Conservation (phyloP, 441 rosid genomes). For the Brassica balearica region DNA sequence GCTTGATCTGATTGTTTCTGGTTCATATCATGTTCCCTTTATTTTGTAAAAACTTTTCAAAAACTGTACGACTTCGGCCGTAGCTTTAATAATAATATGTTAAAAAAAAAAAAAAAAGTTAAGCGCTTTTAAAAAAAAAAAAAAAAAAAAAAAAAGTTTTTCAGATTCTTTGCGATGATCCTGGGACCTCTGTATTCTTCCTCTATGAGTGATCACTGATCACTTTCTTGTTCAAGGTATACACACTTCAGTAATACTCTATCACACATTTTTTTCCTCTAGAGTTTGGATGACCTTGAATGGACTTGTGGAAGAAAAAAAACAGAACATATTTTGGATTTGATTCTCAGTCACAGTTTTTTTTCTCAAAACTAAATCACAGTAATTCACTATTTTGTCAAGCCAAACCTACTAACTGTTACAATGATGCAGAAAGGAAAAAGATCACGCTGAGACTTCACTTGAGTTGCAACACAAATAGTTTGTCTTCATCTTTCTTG, state of each 20-base stretch:
- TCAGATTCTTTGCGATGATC: constrained; percentile 93
- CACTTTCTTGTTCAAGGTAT: constrained; percentile 81
- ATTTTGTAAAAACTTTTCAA: too few species aligned
- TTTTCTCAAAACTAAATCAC: constrained; percentile 14
- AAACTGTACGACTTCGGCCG: too few species aligned
- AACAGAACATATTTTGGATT: background rate
- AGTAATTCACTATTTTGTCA: background rate
- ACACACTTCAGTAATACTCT: background rate
- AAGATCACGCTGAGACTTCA: background rate
- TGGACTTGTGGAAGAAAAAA: background rate
- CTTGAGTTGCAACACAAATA: background rate
- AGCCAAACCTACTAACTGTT: background rate
- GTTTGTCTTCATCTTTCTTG: too few species aligned
- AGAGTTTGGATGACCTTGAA: background rate
- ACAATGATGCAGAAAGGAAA: constrained; percentile 29
- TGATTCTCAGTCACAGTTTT: background rate
- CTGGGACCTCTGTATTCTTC: constrained; percentile 88
- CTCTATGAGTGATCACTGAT: constrained; percentile 78
- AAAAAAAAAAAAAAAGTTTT: too few species aligned
- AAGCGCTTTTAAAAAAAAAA: too few species aligned
- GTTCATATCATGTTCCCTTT: too few species aligned
- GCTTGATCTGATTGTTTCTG: too few species aligned
- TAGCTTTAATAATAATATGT: too few species aligned
- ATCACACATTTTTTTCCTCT: background rate
- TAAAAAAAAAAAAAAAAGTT: too few species aligned